Conservation (phyloP, 2,329 filamentous ascomycete genomes). For the Xylaria arbuscula region DNA sequence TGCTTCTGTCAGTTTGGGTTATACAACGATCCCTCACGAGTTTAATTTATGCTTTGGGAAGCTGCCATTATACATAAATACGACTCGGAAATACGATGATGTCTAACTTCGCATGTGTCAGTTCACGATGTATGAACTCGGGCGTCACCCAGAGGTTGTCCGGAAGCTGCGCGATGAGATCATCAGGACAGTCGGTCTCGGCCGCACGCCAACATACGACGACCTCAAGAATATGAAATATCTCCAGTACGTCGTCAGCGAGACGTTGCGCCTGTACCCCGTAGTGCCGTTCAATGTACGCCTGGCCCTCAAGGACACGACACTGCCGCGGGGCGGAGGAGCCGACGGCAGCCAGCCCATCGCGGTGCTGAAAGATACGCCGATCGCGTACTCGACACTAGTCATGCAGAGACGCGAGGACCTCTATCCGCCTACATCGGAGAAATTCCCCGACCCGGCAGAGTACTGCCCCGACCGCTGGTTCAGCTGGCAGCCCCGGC, state of each 20-base stretch:
- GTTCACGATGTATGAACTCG: conserved; percentile 86
- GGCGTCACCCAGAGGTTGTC: conserved; percentile 74
- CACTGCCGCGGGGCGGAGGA: conserved; percentile 77
- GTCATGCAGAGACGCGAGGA: conserved; percentile 77
- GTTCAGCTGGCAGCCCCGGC: conserved; percentile 70
- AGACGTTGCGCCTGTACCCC: conserved; percentile 82
- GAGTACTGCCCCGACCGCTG: conserved; percentile 76
- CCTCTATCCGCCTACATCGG: conserved; percentile 65
- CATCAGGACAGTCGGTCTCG: conserved; percentile 70
- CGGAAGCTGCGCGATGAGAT: conserved; percentile 80
- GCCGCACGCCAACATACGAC: conserved; percentile 74
- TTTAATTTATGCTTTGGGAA: too few relatives aligned
- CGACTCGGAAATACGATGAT: background rate
- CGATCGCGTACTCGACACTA: conserved; percentile 74
- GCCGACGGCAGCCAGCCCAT: conserved; percentile 70
- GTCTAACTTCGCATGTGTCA: conserved; percentile 60
- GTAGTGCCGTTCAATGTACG: conserved; percentile 84
- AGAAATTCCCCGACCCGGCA: conserved; percentile 58
- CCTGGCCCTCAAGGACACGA: conserved; percentile 76
- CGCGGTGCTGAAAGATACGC: conserved; percentile 72
- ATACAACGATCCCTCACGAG: background rate
- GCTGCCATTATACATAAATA: background rate
- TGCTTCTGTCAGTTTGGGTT: background rate
- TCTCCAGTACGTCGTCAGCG: conserved; percentile 77
- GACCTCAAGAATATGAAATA: conserved; percentile 92